These are phyloP conservation scores for Moricandia moricandioides DNA, from an alignment of 345 rosid species.

Conservation along the genomic window DNA sequence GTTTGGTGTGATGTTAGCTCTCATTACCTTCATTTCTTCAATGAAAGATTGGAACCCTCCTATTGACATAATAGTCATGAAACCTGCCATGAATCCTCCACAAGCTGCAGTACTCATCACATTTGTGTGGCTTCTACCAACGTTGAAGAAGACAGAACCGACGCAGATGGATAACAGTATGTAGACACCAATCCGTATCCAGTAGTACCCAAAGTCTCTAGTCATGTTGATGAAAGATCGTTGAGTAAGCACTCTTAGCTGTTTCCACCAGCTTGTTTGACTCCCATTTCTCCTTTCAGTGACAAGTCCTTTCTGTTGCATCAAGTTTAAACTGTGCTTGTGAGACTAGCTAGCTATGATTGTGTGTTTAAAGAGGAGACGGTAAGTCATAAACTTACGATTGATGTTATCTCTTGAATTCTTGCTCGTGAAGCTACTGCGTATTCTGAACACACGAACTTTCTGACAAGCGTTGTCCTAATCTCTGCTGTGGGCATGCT, in stretches of 20 bases:
- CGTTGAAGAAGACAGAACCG: conserved; percentile 59
- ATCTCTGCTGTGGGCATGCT: conserved; percentile 64
- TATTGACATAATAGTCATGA: conserved; percentile 82
- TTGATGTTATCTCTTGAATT: conserved; percentile 50
- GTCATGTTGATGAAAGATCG: conserved; percentile 78
- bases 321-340: not conserved
- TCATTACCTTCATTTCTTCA: conserved; percentile 74
- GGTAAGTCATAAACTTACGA: conserved; percentile 46
- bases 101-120: conserved; percentile 63
- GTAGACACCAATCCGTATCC: conserved; percentile 76
- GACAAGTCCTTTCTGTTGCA: conserved; percentile 42
- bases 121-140: conserved; percentile 58
- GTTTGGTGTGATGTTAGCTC: not conserved
- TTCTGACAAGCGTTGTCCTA: conserved; percentile 61
- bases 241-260: conserved; percentile 56
- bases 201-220: conserved; percentile 78
- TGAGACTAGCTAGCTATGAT: conserved; percentile 5
- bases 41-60: conserved; percentile 89
- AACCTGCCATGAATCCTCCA: conserved; percentile 70
- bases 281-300: conserved; percentile 36
- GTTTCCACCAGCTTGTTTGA: conserved; percentile 64
- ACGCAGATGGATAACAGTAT: conserved; percentile 64
- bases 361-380: not conserved
- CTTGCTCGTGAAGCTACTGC: conserved; percentile 48
- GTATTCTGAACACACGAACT: conserved; percentile 56